Conservation (phyloP, 768 basidiomycete genomes). For the Pisolithus albus region DNA sequence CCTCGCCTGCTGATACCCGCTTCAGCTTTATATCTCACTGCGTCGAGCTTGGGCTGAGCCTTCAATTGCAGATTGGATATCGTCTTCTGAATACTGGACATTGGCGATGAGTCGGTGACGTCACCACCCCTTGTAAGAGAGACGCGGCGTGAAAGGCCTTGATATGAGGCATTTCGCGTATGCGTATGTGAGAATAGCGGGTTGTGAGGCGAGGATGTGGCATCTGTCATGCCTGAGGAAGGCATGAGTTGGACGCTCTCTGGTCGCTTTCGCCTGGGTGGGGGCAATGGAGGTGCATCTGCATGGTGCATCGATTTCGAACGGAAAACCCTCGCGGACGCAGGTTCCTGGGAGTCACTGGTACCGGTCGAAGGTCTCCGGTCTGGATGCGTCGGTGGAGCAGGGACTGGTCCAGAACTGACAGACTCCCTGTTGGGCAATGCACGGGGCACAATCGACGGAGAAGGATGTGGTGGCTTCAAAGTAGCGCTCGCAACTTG, state of each 20-base stretch:
- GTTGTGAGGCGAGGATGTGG: constrained; percentile 6
- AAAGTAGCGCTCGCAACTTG: constrained; percentile 36
- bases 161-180: constrained; percentile 14
- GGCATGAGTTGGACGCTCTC: constrained; percentile 54
- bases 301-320: constrained; percentile 50
- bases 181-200: constrained; percentile 10
- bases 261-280: constrained; percentile 44
- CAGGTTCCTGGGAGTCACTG: constrained; percentile 20
- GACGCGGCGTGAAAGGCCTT: constrained; percentile 32
- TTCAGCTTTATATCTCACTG: constrained; percentile 65
- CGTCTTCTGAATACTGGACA: constrained; percentile 39
- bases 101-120: constrained; percentile 24
- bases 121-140: constrained; percentile 28
- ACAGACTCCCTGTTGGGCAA: constrained; percentile 17
- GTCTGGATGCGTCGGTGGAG: constrained; percentile 52
- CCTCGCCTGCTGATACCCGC: constrained; percentile 58
- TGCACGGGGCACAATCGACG: constrained; percentile 14
- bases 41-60: constrained; percentile 50
- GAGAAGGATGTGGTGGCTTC: constrained; percentile 5
- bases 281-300: constrained; percentile 30
- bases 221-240: constrained; percentile 10
- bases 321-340: constrained; percentile 38
- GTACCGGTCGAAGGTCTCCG: constrained; percentile 31
- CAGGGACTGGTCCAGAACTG: constrained; percentile 27
- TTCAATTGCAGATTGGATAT: constrained; percentile 32